Base-by-base conservation (phyloP, 73 alveolate genomes). In the Uronychia binucleata region DNA sequence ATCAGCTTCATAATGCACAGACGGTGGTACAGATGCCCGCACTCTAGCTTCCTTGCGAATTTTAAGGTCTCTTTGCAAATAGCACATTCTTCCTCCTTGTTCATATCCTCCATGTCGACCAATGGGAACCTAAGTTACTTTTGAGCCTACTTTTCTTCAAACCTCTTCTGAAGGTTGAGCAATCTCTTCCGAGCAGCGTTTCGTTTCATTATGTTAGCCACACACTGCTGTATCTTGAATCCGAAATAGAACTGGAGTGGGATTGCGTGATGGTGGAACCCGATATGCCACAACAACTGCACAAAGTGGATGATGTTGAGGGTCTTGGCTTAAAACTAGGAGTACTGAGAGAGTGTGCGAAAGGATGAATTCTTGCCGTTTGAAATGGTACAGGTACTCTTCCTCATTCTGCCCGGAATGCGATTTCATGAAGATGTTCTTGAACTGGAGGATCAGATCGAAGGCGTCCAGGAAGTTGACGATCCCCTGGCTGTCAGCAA, bases 1-100 rank as follows among this genome's bases (percentile, higher is more conserved):
- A 86, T 80, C 81, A 86, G 79, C 46, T 86, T 30, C 34, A 86
- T 80, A n/a, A 86, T 79, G 76, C 93, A 86, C 34, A 80, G 80
- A 81, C 81, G 77, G 59, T 86, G 93, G 33, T 80, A 86, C 27
- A 60, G 0, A 33, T 86, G 93, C n/a, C 58, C 57, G 58, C 93
- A 86, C 0, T 84, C 74, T 28, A 86, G 34, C 27, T 75, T 86
- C 75, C 93, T 79, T 0, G 80, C 93, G 57, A 14, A 0, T n/a
- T 32, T 26, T 85, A 86, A 78, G 31, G 28, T 34, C 57, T 86
- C 93, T 76, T 86, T 80, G 81, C 93, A 86, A 19, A 86, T 86
- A 26, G 88, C 93, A 57, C 93, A 86, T 1, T 86, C 93, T 28
- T 86, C 93, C 5, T 67, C 78, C 26, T 67, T 46, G 5, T 46